Evolutionary conservation across 2,329 filamentous ascomycete species (phyloP).

Genomic region (Cercospora beticola): DNA sequence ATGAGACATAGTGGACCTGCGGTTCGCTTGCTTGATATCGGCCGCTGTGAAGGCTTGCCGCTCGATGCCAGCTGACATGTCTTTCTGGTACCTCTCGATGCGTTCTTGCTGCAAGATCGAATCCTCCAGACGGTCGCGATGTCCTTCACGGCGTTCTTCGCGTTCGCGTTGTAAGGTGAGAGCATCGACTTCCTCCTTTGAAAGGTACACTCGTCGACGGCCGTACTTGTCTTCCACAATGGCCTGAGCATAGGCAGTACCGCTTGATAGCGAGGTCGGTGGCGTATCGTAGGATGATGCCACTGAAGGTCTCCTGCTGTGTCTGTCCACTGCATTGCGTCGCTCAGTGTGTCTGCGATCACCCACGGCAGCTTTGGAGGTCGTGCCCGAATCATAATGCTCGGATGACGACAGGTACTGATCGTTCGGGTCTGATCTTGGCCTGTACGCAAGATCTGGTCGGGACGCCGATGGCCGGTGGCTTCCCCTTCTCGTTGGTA

Average conservation of each 20-base stretch:
- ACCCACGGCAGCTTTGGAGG: slow-evolving; percentile 25
- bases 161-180: slow-evolving; percentile 22
- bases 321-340: slow-evolving; percentile 19
- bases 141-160: slow-evolving; percentile 16
- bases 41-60: slow-evolving; percentile 32
- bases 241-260: slow-evolving; percentile 26
- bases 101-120: slow-evolving; percentile 21
- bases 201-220: slow-evolving; percentile 29
- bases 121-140: slow-evolving; percentile 10
- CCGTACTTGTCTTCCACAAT: slow-evolving; percentile 33
- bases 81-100: slow-evolving; percentile 33
- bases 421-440: background rate
- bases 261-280: slow-evolving; percentile 29
- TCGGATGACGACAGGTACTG: slow-evolving; percentile 27
- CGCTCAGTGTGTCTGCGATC: slow-evolving; percentile 24
- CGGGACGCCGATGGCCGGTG: background rate
- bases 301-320: slow-evolving; percentile 37
- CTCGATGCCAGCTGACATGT: slow-evolving; percentile 23
- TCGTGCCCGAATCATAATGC: slow-evolving; percentile 30
- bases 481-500: slow-evolving; percentile 1
- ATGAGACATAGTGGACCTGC: slow-evolving; percentile 21
- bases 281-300: slow-evolving; percentile 35
- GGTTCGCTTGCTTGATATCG: slow-evolving; percentile 30
- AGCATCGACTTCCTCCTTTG: slow-evolving; percentile 27
- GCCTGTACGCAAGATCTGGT: background rate